phyloP scores from a whole-genome alignment of 495 filamentous ascomycete genomes.

The Penicillium mononematosum region DNA sequence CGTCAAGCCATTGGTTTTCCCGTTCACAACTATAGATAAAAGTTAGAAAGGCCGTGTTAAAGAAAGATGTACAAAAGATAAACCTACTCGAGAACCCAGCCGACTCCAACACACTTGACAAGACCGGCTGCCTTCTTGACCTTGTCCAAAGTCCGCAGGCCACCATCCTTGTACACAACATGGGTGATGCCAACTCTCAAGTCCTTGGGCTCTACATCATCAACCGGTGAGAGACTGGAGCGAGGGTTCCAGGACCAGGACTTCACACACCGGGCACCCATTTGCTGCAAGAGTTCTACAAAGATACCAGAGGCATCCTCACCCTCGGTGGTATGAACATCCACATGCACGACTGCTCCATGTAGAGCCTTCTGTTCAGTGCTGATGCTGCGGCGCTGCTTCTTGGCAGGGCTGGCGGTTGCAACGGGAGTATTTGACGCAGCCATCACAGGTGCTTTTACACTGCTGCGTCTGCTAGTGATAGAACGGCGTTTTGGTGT shows the following conservation, averaged over 20 bases:
- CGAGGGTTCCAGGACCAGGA: slow-evolving; percentile 81
- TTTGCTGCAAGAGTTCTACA: slow-evolving; percentile 72
- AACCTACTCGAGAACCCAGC: slow-evolving; percentile 83
- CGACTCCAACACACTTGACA: slow-evolving; percentile 80
- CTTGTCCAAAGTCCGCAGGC: slow-evolving; percentile 82
- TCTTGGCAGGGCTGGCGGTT: slow-evolving; percentile 32
- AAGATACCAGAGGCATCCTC: slow-evolving; percentile 84
- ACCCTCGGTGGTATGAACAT: slow-evolving; percentile 89
- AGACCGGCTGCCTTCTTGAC: slow-evolving; percentile 70
- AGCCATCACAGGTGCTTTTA: slow-evolving; percentile 7
- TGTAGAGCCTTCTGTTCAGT: slow-evolving; percentile 44
- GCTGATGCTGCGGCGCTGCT: slow-evolving; percentile 27
- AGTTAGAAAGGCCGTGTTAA: slow-evolving; percentile 2
- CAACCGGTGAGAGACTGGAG: slow-evolving; percentile 37
- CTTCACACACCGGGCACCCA: slow-evolving; percentile 84
- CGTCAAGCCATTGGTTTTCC: slow-evolving; percentile 72
- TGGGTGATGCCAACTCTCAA: slow-evolving; percentile 83
- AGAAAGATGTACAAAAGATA: neutral
- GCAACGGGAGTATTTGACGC: slow-evolving; percentile 20
- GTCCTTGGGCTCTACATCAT: slow-evolving; percentile 32
- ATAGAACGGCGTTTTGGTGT: slow-evolving; percentile 28
- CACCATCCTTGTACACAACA: slow-evolving; percentile 93
- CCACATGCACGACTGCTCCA: slow-evolving; percentile 83
- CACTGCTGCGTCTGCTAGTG: slow-evolving; percentile 16
- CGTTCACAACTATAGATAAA: slow-evolving; percentile 64